Percentiles rank a stretch among this genome's conserved stretches.
phyloP scores from a whole-genome alignment of 768 basidiomycete species.

The Leccinum aurantiacum region DNA sequence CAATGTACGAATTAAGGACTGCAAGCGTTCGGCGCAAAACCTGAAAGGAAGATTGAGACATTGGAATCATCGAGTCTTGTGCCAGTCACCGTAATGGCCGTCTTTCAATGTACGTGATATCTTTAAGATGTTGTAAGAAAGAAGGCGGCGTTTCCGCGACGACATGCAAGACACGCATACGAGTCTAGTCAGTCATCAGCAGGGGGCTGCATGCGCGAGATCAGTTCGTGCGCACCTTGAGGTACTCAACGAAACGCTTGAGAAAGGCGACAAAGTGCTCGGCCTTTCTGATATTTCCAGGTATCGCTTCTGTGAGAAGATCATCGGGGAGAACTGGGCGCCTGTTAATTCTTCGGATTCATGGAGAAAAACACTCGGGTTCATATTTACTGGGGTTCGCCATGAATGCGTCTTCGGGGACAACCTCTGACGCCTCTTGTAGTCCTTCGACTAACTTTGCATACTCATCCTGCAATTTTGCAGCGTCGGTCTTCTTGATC shows the following conservation, averaged over 20 bases:
- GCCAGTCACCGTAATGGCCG: slow-evolving; percentile 79
- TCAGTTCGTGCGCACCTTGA: slow-evolving; percentile 61
- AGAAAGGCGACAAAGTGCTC: slow-evolving; percentile 99
- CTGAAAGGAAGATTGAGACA: slow-evolving; percentile 40
- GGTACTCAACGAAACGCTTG: slow-evolving; percentile 97
- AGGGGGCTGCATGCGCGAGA: background rate
- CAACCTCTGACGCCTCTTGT: slow-evolving; percentile 64
- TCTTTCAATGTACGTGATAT: slow-evolving; percentile 97
- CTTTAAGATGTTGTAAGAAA: slow-evolving; percentile 96
- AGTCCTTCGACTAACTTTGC: slow-evolving; percentile 92
- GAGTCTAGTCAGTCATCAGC: slow-evolving; percentile 58
- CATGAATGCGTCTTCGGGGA: slow-evolving; percentile 81
- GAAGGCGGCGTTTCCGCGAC: slow-evolving; percentile 98
- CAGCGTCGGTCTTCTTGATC: slow-evolving; percentile 91
- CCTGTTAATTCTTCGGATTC: background rate
- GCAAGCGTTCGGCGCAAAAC: slow-evolving; percentile 94
- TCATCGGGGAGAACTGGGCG: slow-evolving; percentile 87
- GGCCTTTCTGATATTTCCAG: slow-evolving; percentile 97
- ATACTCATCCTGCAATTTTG: slow-evolving; percentile 95
- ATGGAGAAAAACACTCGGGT: background rate
- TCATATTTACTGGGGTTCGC: slow-evolving; percentile 77
- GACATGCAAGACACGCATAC: slow-evolving; percentile 99
- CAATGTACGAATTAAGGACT: slow-evolving; percentile 90
- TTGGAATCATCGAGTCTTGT: background rate
- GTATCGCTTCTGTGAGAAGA: slow-evolving; percentile 90